These are phyloP conservation scores for Xylariomycetidae sp. DNA, from an alignment of 2,329 filamentous ascomycete genomes.

Conservation along the genomic window DNA sequence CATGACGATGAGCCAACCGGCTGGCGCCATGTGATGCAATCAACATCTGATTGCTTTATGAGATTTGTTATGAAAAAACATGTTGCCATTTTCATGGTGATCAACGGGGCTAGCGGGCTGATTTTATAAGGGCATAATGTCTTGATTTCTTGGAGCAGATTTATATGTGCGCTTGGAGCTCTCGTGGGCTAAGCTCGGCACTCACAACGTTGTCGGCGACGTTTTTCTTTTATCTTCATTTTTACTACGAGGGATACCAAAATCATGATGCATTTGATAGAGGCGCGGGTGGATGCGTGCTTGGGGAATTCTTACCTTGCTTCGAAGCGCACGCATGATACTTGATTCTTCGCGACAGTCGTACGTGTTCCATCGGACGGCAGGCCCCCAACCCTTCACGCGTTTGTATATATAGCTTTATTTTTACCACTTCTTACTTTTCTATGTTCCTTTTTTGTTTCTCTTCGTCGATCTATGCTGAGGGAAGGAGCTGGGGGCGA, in stretches of 20 bases:
- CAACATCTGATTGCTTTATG: constrained; percentile 13
- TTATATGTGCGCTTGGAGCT: constrained; percentile 12
- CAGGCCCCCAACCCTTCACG: constrained; percentile 13
- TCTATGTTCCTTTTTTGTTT: constrained; percentile 11
- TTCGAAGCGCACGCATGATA: too few species aligned
- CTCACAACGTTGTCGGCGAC: constrained; percentile 13
- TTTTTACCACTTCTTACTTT: constrained; percentile 12
- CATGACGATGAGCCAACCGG: constrained; percentile 57
- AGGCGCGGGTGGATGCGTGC: constrained; percentile 12
- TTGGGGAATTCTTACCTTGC: too few species aligned
- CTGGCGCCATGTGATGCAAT: constrained; percentile 31
- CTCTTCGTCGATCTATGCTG: too few species aligned
- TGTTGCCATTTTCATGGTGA: constrained; percentile 16
- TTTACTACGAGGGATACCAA: constrained; percentile 23
- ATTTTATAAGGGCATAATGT: constrained; percentile 15
- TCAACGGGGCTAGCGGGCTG: constrained; percentile 16
- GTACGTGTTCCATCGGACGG: too few species aligned
- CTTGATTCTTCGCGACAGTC: too few species aligned
- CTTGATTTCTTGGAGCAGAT: constrained; percentile 7
- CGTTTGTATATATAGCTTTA: constrained; percentile 25
- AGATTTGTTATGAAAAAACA: constrained; percentile 15
- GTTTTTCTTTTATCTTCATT: constrained; percentile 6
- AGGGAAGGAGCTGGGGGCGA: too few species aligned
- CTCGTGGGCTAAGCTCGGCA: constrained; percentile 11
- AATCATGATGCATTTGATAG: constrained; percentile 22